phyloP scores from a whole-genome alignment of 2,329 filamentous ascomycete genomes.

The Tolypocladium pustulatum region DNA sequence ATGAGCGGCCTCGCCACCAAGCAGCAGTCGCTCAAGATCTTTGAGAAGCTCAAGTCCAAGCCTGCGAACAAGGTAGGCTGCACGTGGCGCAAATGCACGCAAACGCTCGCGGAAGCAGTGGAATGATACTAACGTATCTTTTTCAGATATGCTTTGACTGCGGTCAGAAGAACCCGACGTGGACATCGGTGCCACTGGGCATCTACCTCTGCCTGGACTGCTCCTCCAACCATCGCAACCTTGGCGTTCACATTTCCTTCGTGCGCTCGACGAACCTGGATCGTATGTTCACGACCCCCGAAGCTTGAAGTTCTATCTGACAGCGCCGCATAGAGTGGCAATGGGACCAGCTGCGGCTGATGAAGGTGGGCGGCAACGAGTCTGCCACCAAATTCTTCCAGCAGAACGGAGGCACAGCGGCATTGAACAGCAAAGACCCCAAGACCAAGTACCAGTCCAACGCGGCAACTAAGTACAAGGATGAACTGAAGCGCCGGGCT shows the following conservation, averaged over 20 bases:
- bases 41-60: constrained; percentile 93
- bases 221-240: constrained; percentile 91
- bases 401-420: constrained; percentile 86
- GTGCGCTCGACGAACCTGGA: constrained; percentile 97
- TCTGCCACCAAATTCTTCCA: constrained; percentile 98
- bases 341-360: constrained; percentile 94
- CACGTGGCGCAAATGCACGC: background rate
- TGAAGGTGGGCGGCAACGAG: constrained; percentile 98
- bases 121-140: background rate
- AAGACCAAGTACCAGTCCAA: constrained; percentile 95
- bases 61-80: constrained; percentile 77
- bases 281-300: constrained; percentile 49
- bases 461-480: constrained; percentile 95
- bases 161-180: constrained; percentile 93
- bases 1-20: constrained; percentile 72
- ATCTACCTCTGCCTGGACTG: constrained; percentile 98
- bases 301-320: background rate
- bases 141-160: constrained; percentile 93
- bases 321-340: constrained; percentile 62
- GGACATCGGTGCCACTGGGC: constrained; percentile 93
- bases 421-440: constrained; percentile 88
- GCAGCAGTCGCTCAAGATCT: constrained; percentile 91
- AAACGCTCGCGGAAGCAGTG: background rate
- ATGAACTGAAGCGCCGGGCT: constrained; percentile 80
- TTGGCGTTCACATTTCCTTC: constrained; percentile 98